Evolutionary conservation across 306 rosid species (phyloP), one percentile per base, ranked within the genome.

Genomic region (Ziziphus jujuba): DNA sequence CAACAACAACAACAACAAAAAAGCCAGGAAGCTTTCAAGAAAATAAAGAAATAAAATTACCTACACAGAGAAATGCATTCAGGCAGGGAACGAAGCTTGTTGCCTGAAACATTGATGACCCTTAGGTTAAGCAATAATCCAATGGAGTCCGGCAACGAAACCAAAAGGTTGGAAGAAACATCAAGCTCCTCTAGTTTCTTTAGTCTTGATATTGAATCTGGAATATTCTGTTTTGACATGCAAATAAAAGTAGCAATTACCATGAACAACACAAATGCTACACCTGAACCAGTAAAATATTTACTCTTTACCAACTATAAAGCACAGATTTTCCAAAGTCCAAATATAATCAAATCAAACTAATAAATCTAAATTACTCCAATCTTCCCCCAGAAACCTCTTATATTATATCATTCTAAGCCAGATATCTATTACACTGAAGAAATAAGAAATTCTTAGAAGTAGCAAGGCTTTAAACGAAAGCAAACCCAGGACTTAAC

Each of bases 181-280:
- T 91, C 85, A 50, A 91, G 80, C 81, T 91, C 97, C 76, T 91
- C 89, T 0, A 91, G 91, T 67, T 75, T 86, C 70, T 81, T 81
- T 65, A 91, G 66, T 52, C 84, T 85, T 31, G 71, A 70, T 68
- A 91, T 77, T 22, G 97, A 69, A 34, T 86, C 97, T 44, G 93
- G 96, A 72, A 91, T 81, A 17, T 38, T 78, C 97, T 91, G 84
- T 75, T 21, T 40, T 28, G 10, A 49, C 31, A 16, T 48, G 25
- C 38, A 9, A 53, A 48, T 12, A 1, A 28, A 59, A 60, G 22
- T 6, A n/a, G 22, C 11, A 15, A 9, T 15, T 7, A 52, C 24
- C 8, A 52, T 3, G 24, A 52, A n/a, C n/a, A 7, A 5, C 33
- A 28, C 33, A 28, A 28, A 28, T 28, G 4, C 33, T 1, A 28